A percentile compares a stretch with the other conserved stretches of the same genome.
Evolutionary conservation across 2,329 filamentous ascomycete genomes (phyloP).

Genomic region (Fusarium sublunatum): DNA sequence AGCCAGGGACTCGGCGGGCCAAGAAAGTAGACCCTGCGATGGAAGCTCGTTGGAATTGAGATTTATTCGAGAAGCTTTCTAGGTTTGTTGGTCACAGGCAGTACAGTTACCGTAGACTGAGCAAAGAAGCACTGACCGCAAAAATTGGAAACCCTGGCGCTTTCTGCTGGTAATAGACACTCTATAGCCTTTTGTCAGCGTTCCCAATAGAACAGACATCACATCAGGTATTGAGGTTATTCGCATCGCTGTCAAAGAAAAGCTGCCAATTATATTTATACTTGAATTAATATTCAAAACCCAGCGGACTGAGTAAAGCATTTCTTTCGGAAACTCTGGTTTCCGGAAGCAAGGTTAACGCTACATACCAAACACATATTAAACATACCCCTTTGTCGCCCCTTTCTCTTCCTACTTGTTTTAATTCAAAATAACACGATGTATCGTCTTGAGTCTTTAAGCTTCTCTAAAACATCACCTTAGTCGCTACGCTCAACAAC

Average conservation of each 20-base stretch:
- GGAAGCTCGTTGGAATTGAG: conserved; percentile 4
- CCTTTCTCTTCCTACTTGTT: conserved; percentile 4
- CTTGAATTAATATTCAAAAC: too few relatives aligned
- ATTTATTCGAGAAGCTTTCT: conserved; percentile 2
- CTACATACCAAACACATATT: conserved; percentile 16
- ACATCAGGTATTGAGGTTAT: too few relatives aligned
- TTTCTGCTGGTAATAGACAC: too few relatives aligned
- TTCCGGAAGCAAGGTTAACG: background rate
- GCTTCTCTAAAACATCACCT: conserved; percentile 64
- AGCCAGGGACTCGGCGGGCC: background rate
- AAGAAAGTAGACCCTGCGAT: conserved; percentile 4
- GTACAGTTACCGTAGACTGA: background rate
- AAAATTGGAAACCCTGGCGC: too few relatives aligned
- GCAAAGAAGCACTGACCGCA: background rate
- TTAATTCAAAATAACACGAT: conserved; percentile 13
- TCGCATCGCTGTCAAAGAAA: too few relatives aligned
- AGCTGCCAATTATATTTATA: too few relatives aligned
- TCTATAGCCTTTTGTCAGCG: too few relatives aligned
- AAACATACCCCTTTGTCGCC: conserved; percentile 8
- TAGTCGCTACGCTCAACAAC: conserved; percentile 73
- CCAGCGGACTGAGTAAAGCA: background rate
- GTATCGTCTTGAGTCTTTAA: conserved; percentile 1
- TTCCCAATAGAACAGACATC: too few relatives aligned
- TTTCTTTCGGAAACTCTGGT: conserved; percentile 6
- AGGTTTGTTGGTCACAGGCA: background rate